Evolutionary conservation across 495 filamentous ascomycete genomes (phyloP), one percentile per base, ranked within the genome.

Genomic region (Lophium mytilinum): DNA sequence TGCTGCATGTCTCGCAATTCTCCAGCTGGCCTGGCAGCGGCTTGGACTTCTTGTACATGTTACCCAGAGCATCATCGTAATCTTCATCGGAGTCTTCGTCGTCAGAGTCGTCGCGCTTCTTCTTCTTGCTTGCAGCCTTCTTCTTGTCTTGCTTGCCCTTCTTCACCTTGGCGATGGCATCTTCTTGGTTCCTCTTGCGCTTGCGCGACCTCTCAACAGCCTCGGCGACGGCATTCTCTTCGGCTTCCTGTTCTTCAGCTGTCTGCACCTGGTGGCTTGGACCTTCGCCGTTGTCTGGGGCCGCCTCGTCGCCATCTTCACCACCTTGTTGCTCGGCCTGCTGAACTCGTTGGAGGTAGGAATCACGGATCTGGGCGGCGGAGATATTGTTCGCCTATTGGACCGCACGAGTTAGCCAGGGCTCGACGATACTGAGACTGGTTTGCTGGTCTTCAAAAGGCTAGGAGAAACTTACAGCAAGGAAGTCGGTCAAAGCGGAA

Each of bases 1-100:
- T 92, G 19, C 81, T 77, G 67, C 93, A 98, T 7, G 80, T 71
- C 45, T 88, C 89, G 63, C 93, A 98, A 62, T 95, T 92, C 30
- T 85, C 88, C 57, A 89, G 80, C 69, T 98, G 93, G 1, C 89
- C 91, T 0, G 93, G 88, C 14, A 84, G 65, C 39, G 85, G 86
- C n/a, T 77, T 77, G 34, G 76, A 63, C 58, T 82, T 83, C 55
- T 83, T 75, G 55, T 85, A 74, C 68, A 85, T 78, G 30, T 83
- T 76, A 34, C 80, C 74, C 51, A 58, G 74, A 57, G n/a, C 57
- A 37, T 68, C 59, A 37, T 77, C 76, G 21, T 76, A 73, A 11
- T 79, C 73, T 50, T 75, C 73, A 14, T 78, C 75, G 9, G 73
- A 72, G 50, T 74, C 72, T 21, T 78, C 74, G 15, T 78, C 74